Evolutionary conservation across 2,329 filamentous ascomycete species (phyloP).

Genomic region (Sporothrix curviconia): DNA sequence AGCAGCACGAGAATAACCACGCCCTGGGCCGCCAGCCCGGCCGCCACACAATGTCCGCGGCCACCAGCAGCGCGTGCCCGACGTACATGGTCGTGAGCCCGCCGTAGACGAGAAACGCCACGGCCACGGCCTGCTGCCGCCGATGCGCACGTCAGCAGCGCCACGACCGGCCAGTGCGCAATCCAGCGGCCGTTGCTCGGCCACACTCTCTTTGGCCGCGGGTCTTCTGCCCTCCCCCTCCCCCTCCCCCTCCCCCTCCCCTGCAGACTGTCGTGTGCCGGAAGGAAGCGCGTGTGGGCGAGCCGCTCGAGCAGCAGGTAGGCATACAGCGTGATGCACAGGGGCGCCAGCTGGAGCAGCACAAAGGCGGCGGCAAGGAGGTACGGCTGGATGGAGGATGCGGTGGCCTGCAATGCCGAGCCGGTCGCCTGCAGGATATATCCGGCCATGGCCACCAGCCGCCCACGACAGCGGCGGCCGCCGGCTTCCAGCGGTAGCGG

Average conservation of each 20-base stretch:
- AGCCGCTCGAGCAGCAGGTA: not conserved
- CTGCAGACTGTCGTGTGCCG: not conserved
- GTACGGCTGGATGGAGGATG: not conserved
- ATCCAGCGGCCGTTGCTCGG: conserved; percentile 2
- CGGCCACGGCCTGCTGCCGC: not conserved
- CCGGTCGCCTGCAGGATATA: not conserved
- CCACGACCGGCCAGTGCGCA: not conserved
- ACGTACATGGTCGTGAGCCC: not conserved
- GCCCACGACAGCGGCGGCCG: not conserved
- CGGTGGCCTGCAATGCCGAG: not conserved
- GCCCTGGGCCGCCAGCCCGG: not conserved
- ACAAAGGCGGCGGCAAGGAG: not conserved
- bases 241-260: not conserved
- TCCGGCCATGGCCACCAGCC: not conserved
- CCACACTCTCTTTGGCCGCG: not conserved
- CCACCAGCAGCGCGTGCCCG: not conserved
- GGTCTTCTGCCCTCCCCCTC: too few species aligned
- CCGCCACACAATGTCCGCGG: not conserved
- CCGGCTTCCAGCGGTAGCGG: not conserved
- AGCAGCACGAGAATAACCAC: not conserved
- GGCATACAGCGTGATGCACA: not conserved
- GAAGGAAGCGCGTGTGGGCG: not conserved
- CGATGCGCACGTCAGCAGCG: not conserved
- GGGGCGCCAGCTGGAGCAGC: not conserved
- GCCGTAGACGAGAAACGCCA: conserved; percentile 2